Evolutionary conservation across 192 early-diverging fungal genomes (phyloP).

Genomic region (Phycomyces blakesleeanus): DNA sequence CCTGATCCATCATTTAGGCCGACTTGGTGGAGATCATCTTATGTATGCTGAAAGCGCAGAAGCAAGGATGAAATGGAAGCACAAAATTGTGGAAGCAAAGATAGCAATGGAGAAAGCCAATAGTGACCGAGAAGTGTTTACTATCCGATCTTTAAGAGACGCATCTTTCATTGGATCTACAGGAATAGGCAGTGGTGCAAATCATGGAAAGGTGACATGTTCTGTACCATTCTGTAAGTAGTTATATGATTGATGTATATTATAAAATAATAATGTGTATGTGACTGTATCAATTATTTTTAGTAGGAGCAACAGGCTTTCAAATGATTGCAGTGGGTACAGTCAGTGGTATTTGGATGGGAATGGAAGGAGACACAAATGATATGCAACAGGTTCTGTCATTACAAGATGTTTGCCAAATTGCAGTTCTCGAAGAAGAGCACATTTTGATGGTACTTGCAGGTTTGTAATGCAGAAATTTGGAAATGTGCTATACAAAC

Average conservation of each 20-base stretch:
- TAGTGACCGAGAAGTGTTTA: constrained; percentile 41
- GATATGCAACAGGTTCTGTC: constrained; percentile 42
- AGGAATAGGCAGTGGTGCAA: constrained; percentile 24
- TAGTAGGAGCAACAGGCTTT: constrained; percentile 37
- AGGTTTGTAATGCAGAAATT: constrained; percentile 21
- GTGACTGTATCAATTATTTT: too few relatives aligned
- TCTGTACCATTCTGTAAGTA: constrained; percentile 46
- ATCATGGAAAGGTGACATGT: constrained; percentile 53
- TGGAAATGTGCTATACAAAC: not conserved
- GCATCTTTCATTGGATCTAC: constrained; percentile 39
- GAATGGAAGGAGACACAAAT: constrained; percentile 51
- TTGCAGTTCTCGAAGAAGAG: constrained; percentile 78
- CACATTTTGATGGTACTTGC: constrained; percentile 78
- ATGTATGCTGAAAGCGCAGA: constrained; percentile 72
- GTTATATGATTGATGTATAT: not conserved
- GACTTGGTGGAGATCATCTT: constrained; percentile 60
- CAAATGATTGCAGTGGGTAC: constrained; percentile 77
- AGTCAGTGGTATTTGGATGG: constrained; percentile 77
- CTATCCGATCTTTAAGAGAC: constrained; percentile 46
- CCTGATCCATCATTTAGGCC: constrained; percentile 70
- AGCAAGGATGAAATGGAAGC: constrained; percentile 76
- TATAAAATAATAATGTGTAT: too few relatives aligned
- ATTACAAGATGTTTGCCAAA: constrained; percentile 60
- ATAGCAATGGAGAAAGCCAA: constrained; percentile 25
- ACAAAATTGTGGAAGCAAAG: constrained; percentile 68